Evolutionary conservation across 1,284 basidiomycete genomes (phyloP).

Genomic region (Microbotryum lychnidis-dioicae): DNA sequence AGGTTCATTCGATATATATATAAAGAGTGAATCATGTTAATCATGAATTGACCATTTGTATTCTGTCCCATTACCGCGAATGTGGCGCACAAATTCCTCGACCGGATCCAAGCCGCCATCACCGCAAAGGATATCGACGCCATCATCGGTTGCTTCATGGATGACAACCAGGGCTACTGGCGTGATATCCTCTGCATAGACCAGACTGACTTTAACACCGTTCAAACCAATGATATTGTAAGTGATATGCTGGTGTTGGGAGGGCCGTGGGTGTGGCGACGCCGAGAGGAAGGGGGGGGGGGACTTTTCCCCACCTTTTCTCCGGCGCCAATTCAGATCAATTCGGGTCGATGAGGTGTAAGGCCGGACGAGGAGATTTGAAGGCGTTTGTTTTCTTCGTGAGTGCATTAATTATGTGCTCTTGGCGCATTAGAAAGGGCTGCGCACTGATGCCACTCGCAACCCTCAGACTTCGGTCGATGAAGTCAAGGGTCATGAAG

Average conservation of each 20-base stretch:
- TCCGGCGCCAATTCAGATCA: not conserved
- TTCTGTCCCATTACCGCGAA: conserved; percentile 6
- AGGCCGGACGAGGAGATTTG: conserved; percentile 28
- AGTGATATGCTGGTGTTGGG: not conserved
- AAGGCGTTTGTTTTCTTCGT: conserved; percentile 34
- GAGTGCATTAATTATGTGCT: not conserved
- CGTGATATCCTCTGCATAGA: conserved; percentile 31
- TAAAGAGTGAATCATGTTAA: no score
- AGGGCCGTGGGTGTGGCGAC: not conserved
- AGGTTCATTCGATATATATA: no score
- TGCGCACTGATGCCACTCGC: not conserved
- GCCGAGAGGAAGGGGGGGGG: conserved; percentile 1
- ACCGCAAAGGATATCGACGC: conserved; percentile 39
- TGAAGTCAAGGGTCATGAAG: conserved; percentile 34
- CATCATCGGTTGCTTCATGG: conserved; percentile 27
- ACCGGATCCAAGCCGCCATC: conserved; percentile 42
- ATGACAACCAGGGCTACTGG: conserved; percentile 30
- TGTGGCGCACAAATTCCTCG: conserved; percentile 48
- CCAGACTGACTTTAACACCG: conserved; percentile 33
- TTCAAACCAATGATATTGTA: conserved; percentile 16
- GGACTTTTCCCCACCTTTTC: no score
- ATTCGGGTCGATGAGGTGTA: no score
- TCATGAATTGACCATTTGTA: no score
- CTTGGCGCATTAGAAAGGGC: no score
- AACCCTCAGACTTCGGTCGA: conserved; percentile 13